phyloP scores from a whole-genome alignment of 139 green algal genomes.

The Pycnococcus provasolii region DNA sequence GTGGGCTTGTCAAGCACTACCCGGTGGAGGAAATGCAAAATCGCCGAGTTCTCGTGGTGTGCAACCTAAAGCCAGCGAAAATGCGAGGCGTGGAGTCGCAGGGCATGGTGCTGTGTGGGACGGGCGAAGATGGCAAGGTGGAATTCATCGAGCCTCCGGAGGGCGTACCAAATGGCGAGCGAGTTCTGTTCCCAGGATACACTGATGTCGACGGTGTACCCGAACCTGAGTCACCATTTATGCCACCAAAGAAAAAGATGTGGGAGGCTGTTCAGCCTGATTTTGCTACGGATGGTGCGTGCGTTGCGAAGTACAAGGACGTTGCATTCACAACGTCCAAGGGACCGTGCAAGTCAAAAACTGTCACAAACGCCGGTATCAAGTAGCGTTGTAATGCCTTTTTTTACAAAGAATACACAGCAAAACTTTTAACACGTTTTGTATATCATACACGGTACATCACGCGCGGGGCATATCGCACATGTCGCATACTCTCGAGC shows the following conservation, averaged over 20 bases:
- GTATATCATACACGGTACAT: no score
- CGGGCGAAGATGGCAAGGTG: constrained; percentile 35
- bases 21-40: constrained; percentile 53
- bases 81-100: constrained; percentile 75
- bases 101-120: constrained; percentile 81
- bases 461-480: no score
- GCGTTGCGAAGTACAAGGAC: constrained; percentile 58
- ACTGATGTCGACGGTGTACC: constrained; percentile 49
- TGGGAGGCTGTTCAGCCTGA: constrained; percentile 66
- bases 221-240: constrained; percentile 49
- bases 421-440: no score
- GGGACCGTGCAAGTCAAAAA: constrained; percentile 24
- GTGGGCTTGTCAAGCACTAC: constrained; percentile 80
- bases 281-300: constrained; percentile 40
- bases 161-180: constrained; percentile 53
- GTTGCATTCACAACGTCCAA: constrained; percentile 50
- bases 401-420: no score
- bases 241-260: constrained; percentile 86
- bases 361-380: no score
- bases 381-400: no score
- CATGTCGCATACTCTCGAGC: no score
- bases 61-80: constrained; percentile 89
- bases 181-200: constrained; percentile 56
- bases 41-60: constrained; percentile 59
- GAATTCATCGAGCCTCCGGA: constrained; percentile 74